A percentile compares a stretch with the other conserved stretches of the same genome.
phyloP scores from a whole-genome alignment of 495 filamentous ascomycete species.

The Pyronema domesticum region DNA sequence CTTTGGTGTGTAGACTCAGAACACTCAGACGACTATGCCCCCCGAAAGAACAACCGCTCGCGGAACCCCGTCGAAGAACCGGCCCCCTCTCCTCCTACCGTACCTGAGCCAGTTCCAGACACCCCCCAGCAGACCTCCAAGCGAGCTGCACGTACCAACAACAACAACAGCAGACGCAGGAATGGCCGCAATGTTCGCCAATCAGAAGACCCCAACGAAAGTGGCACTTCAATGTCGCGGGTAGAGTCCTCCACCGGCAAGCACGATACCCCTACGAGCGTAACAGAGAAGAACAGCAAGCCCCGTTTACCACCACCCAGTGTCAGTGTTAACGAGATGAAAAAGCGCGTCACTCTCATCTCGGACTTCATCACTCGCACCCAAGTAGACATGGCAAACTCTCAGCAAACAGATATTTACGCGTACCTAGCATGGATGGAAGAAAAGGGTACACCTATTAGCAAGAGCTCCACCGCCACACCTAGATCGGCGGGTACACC shows the following conservation, averaged over 20 bases:
- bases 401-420: constrained; percentile 22
- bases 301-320: constrained; percentile 30
- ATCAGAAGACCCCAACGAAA: constrained; percentile 27
- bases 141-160: constrained; percentile 29
- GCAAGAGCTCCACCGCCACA: constrained; percentile 14
- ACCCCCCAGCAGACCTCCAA: constrained; percentile 23
- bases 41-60: constrained; percentile 13
- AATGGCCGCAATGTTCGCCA: constrained; percentile 21
- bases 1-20: constrained; percentile 18
- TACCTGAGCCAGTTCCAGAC: constrained; percentile 13
- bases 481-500: constrained; percentile 19
- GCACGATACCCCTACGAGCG: constrained; percentile 13
- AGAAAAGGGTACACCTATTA: constrained; percentile 21
- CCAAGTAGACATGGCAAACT: constrained; percentile 65
- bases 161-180: constrained; percentile 22
- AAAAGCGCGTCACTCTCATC: constrained; percentile 62
- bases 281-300: constrained; percentile 24
- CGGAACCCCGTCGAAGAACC: constrained; percentile 15
- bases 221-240: constrained; percentile 25
- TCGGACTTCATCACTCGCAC: constrained; percentile 79
- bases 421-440: constrained; percentile 25
- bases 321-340: constrained; percentile 83
- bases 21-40: constrained; percentile 24
- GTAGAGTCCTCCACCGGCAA: constrained; percentile 22
- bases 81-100: constrained; percentile 8